Evolutionary conservation across 2,329 filamentous ascomycete genomes (phyloP), one percentile per base, ranked within the genome.

Genomic region (Corinectria fuckeliana): DNA sequence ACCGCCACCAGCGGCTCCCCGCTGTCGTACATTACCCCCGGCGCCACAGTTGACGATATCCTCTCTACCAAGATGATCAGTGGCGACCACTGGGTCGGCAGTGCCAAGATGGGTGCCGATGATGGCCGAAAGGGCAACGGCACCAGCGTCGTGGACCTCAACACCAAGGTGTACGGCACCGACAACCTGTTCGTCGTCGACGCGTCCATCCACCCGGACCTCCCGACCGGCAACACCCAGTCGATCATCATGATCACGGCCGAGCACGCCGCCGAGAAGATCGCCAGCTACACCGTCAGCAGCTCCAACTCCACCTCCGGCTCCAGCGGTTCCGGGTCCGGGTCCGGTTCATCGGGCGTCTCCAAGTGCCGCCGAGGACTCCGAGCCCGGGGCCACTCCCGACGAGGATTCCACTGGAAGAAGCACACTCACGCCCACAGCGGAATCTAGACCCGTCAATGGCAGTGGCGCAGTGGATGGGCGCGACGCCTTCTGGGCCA

Each of bases 121-220:
- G 80, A 82, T 30, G 82, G 81, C 6, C 78, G 80, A 1, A 62
- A 73, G 42, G 70, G 65, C 42, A 75, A 77, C 54, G 83, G 84
- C 5, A 80, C 76, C 23, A 76, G 81, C 2, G 85, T 87, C 2
- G 84, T 87, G 0, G 85, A 87, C 63, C 69, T 79, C 5, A 76
- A 87, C 71, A 82, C 83, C 50, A 82, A 81, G 70, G 82, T 87
- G 4, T 87, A 84, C 63, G 85, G 85, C 42, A 87, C 82, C 0
- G 82, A 86, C 60, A 87, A 87, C 72, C 74, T 87, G 45, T 87
- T 86, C 67, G 82, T 88, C 11, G 82, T 88, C 3, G 86, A 88
- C 61, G 85, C 83, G 0, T 82, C 81, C 20, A 85, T 89, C 62
- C 86, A 88, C 74, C 86, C 87, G 0, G 86, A 72, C 41, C 16